Conservation (phyloP, 805 yeast genomes). For the Candida hungchunana region DNA sequence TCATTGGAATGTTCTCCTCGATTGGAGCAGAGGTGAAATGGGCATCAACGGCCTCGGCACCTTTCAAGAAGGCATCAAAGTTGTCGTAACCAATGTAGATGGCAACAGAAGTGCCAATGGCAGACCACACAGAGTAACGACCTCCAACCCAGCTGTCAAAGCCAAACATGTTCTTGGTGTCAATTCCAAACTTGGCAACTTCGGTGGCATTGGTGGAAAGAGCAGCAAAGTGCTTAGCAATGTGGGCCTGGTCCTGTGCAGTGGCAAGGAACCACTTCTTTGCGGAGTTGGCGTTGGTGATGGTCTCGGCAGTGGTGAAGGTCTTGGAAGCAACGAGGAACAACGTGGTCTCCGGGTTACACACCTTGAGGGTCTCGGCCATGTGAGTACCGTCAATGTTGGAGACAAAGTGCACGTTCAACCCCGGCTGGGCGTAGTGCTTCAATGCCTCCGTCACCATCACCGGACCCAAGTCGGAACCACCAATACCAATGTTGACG, state of each 20-base stretch:
- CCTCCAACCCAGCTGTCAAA: slow-evolving; percentile 99
- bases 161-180: slow-evolving; percentile 97
- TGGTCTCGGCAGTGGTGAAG: slow-evolving; percentile 98
- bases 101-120: slow-evolving; percentile 95
- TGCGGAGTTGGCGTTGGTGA: slow-evolving; percentile 93
- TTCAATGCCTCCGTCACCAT: slow-evolving; percentile 99
- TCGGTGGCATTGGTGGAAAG: slow-evolving; percentile 88
- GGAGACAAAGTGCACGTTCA: slow-evolving; percentile 88
- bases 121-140: slow-evolving; percentile 99
- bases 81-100: slow-evolving; percentile 93
- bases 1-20: slow-evolving; percentile 85
- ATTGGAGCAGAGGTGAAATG: slow-evolving; percentile 84
- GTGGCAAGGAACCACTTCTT: slow-evolving; percentile 85
- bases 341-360: slow-evolving; percentile 88
- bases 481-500: slow-evolving; percentile 98
- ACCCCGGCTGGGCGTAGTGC: slow-evolving; percentile 71
- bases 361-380: slow-evolving; percentile 77
- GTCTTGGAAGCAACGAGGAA: slow-evolving; percentile 94
- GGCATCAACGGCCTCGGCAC: slow-evolving; percentile 96
- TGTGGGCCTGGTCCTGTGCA: slow-evolving; percentile 63
- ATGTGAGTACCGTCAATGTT: slow-evolving; percentile 98
- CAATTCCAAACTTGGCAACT: slow-evolving; percentile 94
- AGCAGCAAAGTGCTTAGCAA: slow-evolving; percentile 97
- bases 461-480: slow-evolving; percentile 97
- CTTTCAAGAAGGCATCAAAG: slow-evolving; percentile 87